phyloP scores from a whole-genome alignment of 805 yeast genomes.

The Pichia membranifaciens region DNA sequence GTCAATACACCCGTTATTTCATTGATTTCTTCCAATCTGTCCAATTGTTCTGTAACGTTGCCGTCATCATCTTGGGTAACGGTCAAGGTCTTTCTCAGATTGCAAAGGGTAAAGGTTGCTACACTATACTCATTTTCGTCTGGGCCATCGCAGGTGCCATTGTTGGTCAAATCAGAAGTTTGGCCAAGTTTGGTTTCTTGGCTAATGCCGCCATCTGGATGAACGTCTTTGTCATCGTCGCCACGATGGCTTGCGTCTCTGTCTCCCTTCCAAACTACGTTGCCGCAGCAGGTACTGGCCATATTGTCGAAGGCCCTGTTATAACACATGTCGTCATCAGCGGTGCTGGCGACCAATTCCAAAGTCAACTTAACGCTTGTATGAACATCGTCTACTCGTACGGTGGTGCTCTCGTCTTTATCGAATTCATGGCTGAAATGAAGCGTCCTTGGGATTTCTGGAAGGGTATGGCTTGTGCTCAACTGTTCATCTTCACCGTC shows the following conservation, averaged over 20 bases:
- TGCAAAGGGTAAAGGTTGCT: slow-evolving; percentile 33
- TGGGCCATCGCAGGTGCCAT: slow-evolving; percentile 41
- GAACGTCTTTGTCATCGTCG: slow-evolving; percentile 38
- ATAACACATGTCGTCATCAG: slow-evolving; percentile 20
- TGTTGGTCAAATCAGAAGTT: slow-evolving; percentile 38
- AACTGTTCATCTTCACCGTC: slow-evolving; percentile 34
- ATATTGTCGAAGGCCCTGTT: slow-evolving; percentile 22
- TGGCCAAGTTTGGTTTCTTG: slow-evolving; percentile 35
- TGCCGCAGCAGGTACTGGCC: slow-evolving; percentile 20
- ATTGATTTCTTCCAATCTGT: slow-evolving; percentile 36
- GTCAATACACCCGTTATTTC: slow-evolving; percentile 28
- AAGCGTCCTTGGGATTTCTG: slow-evolving; percentile 42
- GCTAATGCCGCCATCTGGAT: slow-evolving; percentile 44
- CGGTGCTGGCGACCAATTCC: slow-evolving; percentile 26
- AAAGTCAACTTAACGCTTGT: slow-evolving; percentile 9
- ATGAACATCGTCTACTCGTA: slow-evolving; percentile 45
- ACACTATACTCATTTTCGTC: slow-evolving; percentile 35
- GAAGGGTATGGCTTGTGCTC: slow-evolving; percentile 42
- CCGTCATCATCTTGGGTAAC: slow-evolving; percentile 35
- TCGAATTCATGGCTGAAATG: slow-evolving; percentile 44
- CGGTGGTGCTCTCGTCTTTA: slow-evolving; percentile 45
- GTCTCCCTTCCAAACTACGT: slow-evolving; percentile 30
- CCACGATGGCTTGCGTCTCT: slow-evolving; percentile 40
- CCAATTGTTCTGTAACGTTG: slow-evolving; percentile 40
- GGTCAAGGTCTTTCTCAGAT: slow-evolving; percentile 40